A percentile compares a stretch with the other conserved stretches of the same genome.
These are phyloP conservation scores for Cordyceps cicadae DNA, from an alignment of 2,329 filamentous ascomycete species.

Conservation along the genomic window DNA sequence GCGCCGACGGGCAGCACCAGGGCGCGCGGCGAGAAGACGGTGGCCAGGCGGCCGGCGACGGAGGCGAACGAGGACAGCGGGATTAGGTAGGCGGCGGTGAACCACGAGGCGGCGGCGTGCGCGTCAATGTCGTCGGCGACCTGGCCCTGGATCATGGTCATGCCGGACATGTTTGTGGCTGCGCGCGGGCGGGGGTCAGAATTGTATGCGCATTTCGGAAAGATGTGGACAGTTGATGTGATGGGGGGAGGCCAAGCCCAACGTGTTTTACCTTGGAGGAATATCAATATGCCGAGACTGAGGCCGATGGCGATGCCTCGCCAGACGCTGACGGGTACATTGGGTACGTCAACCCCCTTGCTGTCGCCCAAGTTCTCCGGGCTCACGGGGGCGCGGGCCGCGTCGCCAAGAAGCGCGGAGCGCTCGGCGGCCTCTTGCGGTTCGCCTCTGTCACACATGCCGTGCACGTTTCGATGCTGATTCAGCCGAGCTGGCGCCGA, in stretches of 20 bases:
- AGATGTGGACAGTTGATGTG: no score
- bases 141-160: slow-evolving; percentile 70
- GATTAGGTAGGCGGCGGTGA: slow-evolving; percentile 67
- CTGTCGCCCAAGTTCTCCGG: neutral
- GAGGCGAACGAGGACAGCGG: slow-evolving; percentile 56
- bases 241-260: no score
- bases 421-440: neutral
- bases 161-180: slow-evolving; percentile 67
- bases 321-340: neutral
- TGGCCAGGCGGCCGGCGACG: slow-evolving; percentile 61
- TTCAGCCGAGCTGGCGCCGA: neutral
- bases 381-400: neutral
- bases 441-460: neutral
- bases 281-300: slow-evolving; percentile 34
- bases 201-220: neutral
- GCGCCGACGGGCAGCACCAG: slow-evolving; percentile 56
- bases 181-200: neutral
- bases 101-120: slow-evolving; percentile 69
- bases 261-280: slow-evolving; percentile 44
- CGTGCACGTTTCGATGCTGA: neutral
- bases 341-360: neutral
- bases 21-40: slow-evolving; percentile 61
- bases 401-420: neutral
- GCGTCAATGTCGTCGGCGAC: slow-evolving; percentile 69
- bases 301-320: slow-evolving; percentile 4